phyloP scores from a whole-genome alignment of 345 rosid species.

The Populus pruinosa region DNA sequence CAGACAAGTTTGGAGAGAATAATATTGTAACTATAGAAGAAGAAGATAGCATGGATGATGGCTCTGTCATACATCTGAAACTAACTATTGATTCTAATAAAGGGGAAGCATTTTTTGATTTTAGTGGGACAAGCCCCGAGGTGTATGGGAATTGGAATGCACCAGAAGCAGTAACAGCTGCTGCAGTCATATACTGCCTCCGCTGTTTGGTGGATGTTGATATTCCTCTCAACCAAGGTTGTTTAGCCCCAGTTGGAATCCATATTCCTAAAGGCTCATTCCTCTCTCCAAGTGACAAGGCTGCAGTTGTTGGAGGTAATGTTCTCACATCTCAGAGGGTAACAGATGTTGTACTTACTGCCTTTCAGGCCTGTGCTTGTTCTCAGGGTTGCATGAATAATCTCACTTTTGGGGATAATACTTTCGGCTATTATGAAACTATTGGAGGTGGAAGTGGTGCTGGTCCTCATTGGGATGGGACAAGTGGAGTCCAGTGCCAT shows the following conservation, averaged over 20 bases:
- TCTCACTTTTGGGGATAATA: constrained; percentile 85
- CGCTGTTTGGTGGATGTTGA: constrained; percentile 84
- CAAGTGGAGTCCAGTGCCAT: constrained; percentile 95
- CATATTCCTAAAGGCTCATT: constrained; percentile 73
- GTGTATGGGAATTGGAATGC: constrained; percentile 98
- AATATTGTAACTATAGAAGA: constrained; percentile 56
- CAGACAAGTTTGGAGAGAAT: constrained; percentile 23
- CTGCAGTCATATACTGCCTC: constrained; percentile 93
- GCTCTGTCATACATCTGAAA: constrained; percentile 70
- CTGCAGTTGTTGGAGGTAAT: constrained; percentile 98
- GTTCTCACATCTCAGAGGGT: constrained; percentile 90
- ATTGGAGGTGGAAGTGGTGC: constrained; percentile 97
- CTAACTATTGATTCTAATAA: constrained; percentile 60
- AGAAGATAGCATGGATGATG: constrained; percentile 96
- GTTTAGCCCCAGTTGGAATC: constrained; percentile 82
- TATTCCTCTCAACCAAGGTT: constrained; percentile 95
- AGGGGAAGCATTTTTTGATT: constrained; percentile 90
- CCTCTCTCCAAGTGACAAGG: constrained; percentile 88
- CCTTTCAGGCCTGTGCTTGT: constrained; percentile 94
- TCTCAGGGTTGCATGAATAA: constrained; percentile 99
- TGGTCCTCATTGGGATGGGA: constrained; percentile 84
- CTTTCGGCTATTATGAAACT: constrained; percentile 91
- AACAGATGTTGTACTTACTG: constrained; percentile 80
- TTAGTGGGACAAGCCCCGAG: constrained; percentile 85
- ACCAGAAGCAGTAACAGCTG: constrained; percentile 92